These are phyloP conservation scores for Arthroderma sp. DNA, from an alignment of 2,329 filamentous ascomycete genomes.

Conservation along the genomic window DNA sequence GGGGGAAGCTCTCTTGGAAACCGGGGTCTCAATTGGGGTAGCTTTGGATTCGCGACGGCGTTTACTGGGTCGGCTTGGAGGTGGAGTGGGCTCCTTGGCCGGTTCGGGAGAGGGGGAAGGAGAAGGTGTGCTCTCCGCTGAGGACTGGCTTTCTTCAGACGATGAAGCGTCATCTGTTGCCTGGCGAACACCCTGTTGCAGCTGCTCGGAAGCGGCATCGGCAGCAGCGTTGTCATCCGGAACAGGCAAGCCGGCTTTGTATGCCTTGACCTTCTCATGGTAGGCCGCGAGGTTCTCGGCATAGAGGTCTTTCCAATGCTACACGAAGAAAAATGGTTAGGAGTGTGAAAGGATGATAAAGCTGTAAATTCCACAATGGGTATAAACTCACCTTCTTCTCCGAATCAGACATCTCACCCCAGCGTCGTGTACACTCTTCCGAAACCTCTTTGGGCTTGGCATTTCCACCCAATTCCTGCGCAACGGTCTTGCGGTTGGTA, in stretches of 20 bases:
- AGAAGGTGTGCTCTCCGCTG: conserved; percentile 13
- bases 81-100: conserved; percentile 20
- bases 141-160: conserved; percentile 21
- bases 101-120: too few species aligned
- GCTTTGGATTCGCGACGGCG: conserved; percentile 30
- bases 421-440: conserved; percentile 73
- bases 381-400: conserved; percentile 52
- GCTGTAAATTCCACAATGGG: neutral
- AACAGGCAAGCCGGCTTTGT: conserved; percentile 39
- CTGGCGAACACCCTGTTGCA: conserved; percentile 28
- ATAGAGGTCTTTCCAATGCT: conserved; percentile 47
- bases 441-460: conserved; percentile 77
- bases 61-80: conserved; percentile 32
- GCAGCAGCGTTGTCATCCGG: conserved; percentile 32
- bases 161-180: conserved; percentile 20
- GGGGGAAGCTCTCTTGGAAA: conserved; percentile 25
- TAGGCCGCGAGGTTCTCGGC: conserved; percentile 43
- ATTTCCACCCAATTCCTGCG: conserved; percentile 59
- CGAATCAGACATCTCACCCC: conserved; percentile 60
- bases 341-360: conserved; percentile 4
- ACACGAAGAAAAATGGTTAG: neutral
- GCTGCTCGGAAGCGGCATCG: conserved; percentile 23
- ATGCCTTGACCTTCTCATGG: conserved; percentile 42
- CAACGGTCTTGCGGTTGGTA: conserved; percentile 70
- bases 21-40: conserved; percentile 12